Conservation (phyloP, 257 asterid species). For the Jacaranda copaia region DNA sequence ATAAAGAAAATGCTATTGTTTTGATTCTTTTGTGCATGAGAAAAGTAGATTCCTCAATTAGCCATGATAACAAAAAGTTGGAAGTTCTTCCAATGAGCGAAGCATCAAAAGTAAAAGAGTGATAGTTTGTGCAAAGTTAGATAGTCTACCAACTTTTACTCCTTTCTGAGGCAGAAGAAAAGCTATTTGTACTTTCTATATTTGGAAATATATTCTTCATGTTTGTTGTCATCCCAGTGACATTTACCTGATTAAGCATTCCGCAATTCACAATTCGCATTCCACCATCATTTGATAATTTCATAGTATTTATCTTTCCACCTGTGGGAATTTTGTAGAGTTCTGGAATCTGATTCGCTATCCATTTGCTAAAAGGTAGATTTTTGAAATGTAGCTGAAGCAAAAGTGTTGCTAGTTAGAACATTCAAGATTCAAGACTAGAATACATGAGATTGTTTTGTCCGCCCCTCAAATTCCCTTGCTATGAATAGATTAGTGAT, state of each 20-base stretch:
- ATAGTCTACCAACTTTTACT: conserved; percentile 35
- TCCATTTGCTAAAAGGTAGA: conserved; percentile 32
- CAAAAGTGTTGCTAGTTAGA: background rate
- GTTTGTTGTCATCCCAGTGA: conserved; percentile 20
- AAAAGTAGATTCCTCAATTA: conserved; percentile 49
- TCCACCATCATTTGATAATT: conserved; percentile 1
- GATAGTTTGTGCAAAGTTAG: conserved; percentile 41
- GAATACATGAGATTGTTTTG: conserved; percentile 2
- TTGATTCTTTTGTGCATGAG: conserved; percentile 45
- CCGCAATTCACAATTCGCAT: conserved; percentile 32
- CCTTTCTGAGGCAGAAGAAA: conserved; percentile 27
- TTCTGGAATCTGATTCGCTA: conserved; percentile 30
- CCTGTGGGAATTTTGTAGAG: conserved; percentile 38
- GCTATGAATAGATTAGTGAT: no score
- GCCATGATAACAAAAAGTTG: conserved; percentile 3
- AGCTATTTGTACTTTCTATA: conserved; percentile 31
- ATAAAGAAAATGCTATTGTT: conserved; percentile 20
- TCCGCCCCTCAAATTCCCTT: background rate
- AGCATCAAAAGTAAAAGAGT: background rate
- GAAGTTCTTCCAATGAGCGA: conserved; percentile 24
- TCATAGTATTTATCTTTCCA: no score
- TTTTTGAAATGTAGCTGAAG: conserved; percentile 21
- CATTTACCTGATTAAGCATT: conserved; percentile 41
- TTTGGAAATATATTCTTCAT: conserved; percentile 50
- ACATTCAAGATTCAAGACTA: conserved; percentile 10